Conservation (phyloP, 768 basidiomycete genomes). For the Leccinum variicolor region DNA sequence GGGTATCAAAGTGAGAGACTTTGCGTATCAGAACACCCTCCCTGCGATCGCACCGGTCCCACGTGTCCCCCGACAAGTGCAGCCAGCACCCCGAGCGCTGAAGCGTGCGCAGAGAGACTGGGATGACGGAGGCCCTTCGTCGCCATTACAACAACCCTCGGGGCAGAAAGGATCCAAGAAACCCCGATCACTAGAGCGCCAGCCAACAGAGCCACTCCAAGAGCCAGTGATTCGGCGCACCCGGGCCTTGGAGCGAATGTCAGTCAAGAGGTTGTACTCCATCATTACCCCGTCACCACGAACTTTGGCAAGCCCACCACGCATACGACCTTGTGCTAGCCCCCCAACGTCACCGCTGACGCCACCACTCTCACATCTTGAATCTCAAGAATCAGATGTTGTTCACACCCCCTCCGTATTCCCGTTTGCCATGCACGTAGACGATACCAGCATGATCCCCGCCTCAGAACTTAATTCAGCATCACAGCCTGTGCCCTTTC, state of each 20-base stretch:
- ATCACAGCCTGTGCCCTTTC: conserved; percentile 27
- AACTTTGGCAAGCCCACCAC: conserved; percentile 4
- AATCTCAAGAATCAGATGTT: conserved; percentile 45
- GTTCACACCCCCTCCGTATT: conserved; percentile 46
- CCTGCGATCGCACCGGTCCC: conserved; percentile 57
- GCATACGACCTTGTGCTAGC: conserved; percentile 13
- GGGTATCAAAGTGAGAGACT: conserved; percentile 52
- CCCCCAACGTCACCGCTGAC: conserved; percentile 30
- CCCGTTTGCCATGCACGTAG: conserved; percentile 29
- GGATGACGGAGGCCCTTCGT: conserved; percentile 22
- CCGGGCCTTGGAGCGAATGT: conserved; percentile 20
- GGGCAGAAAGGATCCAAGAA: conserved; percentile 17
- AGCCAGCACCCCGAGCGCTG: conserved; percentile 36
- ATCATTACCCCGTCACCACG: conserved; percentile 8
- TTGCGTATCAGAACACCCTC: conserved; percentile 65
- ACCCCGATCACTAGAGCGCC: conserved; percentile 28
- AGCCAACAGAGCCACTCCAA: conserved; percentile 34
- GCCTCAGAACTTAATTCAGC: conserved; percentile 36
- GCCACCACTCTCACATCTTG: conserved; percentile 20
- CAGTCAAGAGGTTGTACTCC: conserved; percentile 14
- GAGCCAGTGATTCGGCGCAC: conserved; percentile 13
- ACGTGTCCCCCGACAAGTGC: conserved; percentile 45
- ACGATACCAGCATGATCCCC: conserved; percentile 32
- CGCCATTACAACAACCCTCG: conserved; percentile 6
- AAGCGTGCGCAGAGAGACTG: conserved; percentile 38